A percentile compares a stretch with the other conserved stretches of the same genome.
phyloP scores from a whole-genome alignment of 352 stramenopile genomes.

The Thalassiosira livingstoniorum region DNA sequence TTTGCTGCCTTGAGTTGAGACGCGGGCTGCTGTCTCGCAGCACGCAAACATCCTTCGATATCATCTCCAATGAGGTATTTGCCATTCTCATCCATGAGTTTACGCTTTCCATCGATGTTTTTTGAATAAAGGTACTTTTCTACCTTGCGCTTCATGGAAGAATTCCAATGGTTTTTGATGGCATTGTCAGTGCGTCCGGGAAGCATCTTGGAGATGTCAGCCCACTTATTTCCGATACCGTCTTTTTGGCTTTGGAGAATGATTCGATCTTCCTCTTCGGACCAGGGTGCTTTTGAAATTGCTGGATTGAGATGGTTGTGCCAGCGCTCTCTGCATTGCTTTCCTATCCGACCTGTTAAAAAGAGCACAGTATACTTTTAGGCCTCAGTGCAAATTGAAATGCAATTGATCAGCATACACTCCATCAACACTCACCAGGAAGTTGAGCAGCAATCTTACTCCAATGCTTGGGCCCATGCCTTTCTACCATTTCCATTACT shows the following conservation, averaged over 20 bases:
- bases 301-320: constrained; percentile 94
- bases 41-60: constrained; percentile 75
- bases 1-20: constrained; percentile 7
- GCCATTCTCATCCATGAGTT: constrained; percentile 62
- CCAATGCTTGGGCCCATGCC: constrained; percentile 73
- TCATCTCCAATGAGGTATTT: constrained; percentile 76
- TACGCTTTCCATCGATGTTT: constrained; percentile 57
- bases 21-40: constrained; percentile 38
- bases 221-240: constrained; percentile 95
- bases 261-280: constrained; percentile 92
- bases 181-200: constrained; percentile 97
- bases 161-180: constrained; percentile 97
- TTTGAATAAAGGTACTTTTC: constrained; percentile 76
- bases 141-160: constrained; percentile 83
- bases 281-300: constrained; percentile 96
- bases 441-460: constrained; percentile 70
- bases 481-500: constrained; percentile 70
- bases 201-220: constrained; percentile 93
- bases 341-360: constrained; percentile 89
- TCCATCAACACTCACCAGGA: constrained; percentile 36
- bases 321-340: constrained; percentile 96
- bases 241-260: constrained; percentile 91
- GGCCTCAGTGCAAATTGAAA: constrained; percentile 8
- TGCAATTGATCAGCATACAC: no score
- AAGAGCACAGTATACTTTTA: background rate